These are phyloP conservation scores for Coemansia sp. DNA, from an alignment of 192 early-diverging fungal genomes.

Conservation along the genomic window DNA sequence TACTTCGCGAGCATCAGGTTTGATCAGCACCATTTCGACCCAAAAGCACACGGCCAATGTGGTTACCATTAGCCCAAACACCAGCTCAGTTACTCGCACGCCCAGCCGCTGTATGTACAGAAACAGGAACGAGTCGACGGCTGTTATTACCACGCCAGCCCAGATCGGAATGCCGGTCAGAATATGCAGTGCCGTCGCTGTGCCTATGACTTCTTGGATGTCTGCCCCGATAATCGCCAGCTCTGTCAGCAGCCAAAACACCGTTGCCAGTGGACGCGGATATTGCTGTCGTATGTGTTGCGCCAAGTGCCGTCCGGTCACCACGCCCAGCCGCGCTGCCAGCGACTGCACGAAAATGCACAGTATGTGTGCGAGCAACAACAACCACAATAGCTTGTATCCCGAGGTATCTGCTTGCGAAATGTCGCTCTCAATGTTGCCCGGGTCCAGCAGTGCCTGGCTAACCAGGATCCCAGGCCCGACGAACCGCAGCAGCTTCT, in stretches of 20 bases:
- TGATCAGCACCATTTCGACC: conserved; percentile 66
- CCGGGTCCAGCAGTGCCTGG: conserved; percentile 70
- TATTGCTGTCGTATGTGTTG: conserved; percentile 58
- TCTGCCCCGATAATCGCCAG: conserved; percentile 72
- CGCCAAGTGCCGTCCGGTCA: conserved; percentile 66
- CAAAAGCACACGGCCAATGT: conserved; percentile 77
- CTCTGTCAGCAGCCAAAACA: conserved; percentile 64
- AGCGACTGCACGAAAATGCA: conserved; percentile 66
- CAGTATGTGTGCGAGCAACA: conserved; percentile 62
- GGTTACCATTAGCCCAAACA: conserved; percentile 72
- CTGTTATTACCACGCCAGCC: conserved; percentile 79
- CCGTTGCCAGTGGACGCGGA: conserved; percentile 42
- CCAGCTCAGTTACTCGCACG: conserved; percentile 69
- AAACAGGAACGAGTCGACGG: conserved; percentile 79
- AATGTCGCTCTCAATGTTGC: conserved; percentile 73
- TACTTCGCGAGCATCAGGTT: conserved; percentile 56
- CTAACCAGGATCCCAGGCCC: conserved; percentile 63
- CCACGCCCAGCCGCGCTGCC: conserved; percentile 64
- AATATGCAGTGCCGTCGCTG: conserved; percentile 83
- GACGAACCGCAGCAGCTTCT: conserved; percentile 62
- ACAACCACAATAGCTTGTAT: conserved; percentile 64
- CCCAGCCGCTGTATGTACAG: conserved; percentile 67
- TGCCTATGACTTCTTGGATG: conserved; percentile 83
- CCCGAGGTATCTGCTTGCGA: conserved; percentile 65
- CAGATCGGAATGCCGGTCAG: conserved; percentile 70